Base-by-base conservation (phyloP, 2,329 filamentous ascomycete species). In the Akanthomyces dipterigenus region DNA sequence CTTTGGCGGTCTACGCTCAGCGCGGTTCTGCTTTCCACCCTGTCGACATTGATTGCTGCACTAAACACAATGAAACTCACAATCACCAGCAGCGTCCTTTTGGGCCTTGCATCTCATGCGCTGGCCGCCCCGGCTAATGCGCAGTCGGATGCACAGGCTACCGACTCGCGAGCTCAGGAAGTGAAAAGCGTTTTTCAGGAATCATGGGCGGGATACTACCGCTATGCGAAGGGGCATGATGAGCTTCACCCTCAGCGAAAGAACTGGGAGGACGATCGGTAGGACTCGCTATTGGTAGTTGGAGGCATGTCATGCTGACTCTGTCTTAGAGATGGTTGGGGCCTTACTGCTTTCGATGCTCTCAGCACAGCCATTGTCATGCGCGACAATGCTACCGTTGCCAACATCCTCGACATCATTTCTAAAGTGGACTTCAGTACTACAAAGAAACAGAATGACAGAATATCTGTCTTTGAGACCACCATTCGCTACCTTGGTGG, bases 401-500 rank as follows among this genome's bases (percentile, higher is more conserved):
- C 86, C 45, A 78, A 86, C 57, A 92, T 96, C 64, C 73, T 96
- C 24, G 78, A 88, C 5, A 87, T 87, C 70, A 82, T 96, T 50
- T 81, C 85, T 0, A 82, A 75, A 0, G 88, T 96, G 68, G 78
- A 96, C 72, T 96, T 90, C 70, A 81, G 81, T 45, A 76, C 78
- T 9, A 89, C 88, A 1, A 63, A 64, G 3, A 61, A 64, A 46
- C 55, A 59, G 3, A 69, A 78, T 3, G 72, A 78, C 1, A 73
- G 78, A 14, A 85, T 96, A 53, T 93, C 88, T 42, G 75, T 96
- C 5, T 96, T 96, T 69, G 92, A 96, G 75, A 96, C 91, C 0
- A 96, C 91, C 0, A 96, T 96, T 69, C 87, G 92, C 26, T 96
- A 96, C 68, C 76, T 96, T 1, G 92, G 85, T 9, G 92, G 91